Conservation (phyloP, 345 rosid species). For the Firmiana major region DNA sequence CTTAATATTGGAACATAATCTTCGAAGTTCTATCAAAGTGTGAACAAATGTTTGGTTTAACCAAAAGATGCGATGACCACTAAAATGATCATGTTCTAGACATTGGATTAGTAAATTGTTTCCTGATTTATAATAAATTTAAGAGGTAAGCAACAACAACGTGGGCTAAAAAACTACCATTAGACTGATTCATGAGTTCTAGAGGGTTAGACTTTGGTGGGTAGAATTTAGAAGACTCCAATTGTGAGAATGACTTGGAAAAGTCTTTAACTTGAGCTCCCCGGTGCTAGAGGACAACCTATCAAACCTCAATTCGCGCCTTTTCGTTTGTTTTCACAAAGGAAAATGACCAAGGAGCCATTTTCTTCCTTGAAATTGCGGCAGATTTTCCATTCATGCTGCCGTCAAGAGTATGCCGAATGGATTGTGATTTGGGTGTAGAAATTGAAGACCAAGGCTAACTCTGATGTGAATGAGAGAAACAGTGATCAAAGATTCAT, state of each 20-base stretch:
- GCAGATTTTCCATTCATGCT: too few relatives aligned
- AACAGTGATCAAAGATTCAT: too few relatives aligned
- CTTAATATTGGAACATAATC: neutral
- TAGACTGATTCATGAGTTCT: slow-evolving; percentile 8
- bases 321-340: slow-evolving; percentile 2
- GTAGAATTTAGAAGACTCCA: neutral
- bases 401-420: too few relatives aligned
- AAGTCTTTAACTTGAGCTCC: neutral
- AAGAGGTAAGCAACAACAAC: neutral
- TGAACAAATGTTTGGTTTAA: neutral
- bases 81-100: neutral
- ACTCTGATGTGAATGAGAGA: neutral
- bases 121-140: neutral
- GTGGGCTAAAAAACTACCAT: neutral
- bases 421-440: too few relatives aligned
- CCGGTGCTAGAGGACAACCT: neutral
- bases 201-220: slow-evolving; percentile 6
- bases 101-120: neutral
- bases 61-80: neutral
- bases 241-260: neutral
- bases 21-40: neutral
- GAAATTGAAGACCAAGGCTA: neutral
- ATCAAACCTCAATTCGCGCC: neutral
- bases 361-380: too few relatives aligned
- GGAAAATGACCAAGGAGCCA: neutral